Evolutionary conservation across 352 stramenopile species (phyloP).

Genomic region (Phytopythium mirpurense): DNA sequence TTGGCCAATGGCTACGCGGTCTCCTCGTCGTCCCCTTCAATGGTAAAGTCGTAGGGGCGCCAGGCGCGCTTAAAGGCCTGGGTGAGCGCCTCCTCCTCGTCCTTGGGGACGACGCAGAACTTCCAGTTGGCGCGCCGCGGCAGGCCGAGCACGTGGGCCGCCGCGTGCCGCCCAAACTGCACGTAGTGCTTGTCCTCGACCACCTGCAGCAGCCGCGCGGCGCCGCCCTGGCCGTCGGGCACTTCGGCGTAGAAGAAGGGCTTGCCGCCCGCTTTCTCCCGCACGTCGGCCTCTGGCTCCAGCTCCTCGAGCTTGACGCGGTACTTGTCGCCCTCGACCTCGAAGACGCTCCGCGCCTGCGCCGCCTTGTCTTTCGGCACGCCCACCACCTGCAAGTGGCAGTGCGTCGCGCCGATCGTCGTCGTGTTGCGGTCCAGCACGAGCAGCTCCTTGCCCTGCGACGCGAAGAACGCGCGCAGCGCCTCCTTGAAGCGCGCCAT

Average conservation of each 20-base stretch:
- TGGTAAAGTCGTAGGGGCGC: conserved; percentile 72
- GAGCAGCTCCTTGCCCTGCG: conserved; percentile 64
- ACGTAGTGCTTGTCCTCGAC: conserved; percentile 81
- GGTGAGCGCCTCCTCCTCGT: conserved; percentile 63
- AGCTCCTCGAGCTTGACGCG: conserved; percentile 63
- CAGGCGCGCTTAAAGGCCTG: conserved; percentile 58
- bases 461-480: conserved; percentile 53
- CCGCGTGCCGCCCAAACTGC: conserved; percentile 72
- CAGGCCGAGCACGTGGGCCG: conserved; percentile 52
- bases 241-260: conserved; percentile 68
- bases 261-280: conserved; percentile 29
- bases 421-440: conserved; percentile 77
- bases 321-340: conserved; percentile 67
- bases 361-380: conserved; percentile 44
- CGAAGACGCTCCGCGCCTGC: conserved; percentile 37
- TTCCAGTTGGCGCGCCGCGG: conserved; percentile 77
- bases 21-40: conserved; percentile 32
- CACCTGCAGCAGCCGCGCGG: conserved; percentile 43
- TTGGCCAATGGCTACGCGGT: too few relatives aligned
- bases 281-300: conserved; percentile 28
- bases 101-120: conserved; percentile 73
- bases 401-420: conserved; percentile 67
- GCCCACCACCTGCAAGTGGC: conserved; percentile 67
- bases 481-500: conserved; percentile 65
- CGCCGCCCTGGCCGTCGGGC: conserved; percentile 34